A percentile compares a stretch with the other conserved stretches of the same genome.
phyloP scores from a whole-genome alignment of 1,284 basidiomycete species.

The Abortiporus biennis region DNA sequence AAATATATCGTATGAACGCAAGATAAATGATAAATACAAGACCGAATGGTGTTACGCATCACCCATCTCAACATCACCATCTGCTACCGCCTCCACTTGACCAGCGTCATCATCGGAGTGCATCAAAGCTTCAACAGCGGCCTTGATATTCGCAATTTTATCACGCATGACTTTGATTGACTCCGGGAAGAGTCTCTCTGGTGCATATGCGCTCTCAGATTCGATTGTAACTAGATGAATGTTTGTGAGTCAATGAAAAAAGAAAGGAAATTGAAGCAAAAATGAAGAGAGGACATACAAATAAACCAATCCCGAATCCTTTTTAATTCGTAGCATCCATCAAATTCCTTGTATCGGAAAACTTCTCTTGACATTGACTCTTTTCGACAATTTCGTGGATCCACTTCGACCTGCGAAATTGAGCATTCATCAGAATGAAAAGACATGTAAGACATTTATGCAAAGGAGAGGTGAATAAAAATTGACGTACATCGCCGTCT shows the following conservation, averaged over 20 bases:
- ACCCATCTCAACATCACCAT: slow-evolving; percentile 36
- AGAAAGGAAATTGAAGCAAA: neutral
- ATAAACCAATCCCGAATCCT: slow-evolving; percentile 93
- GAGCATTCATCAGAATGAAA: neutral
- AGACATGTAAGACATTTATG: neutral
- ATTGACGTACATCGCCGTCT: slow-evolving; percentile 16
- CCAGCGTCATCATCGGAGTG: slow-evolving; percentile 22
- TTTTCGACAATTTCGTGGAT: slow-evolving; percentile 64
- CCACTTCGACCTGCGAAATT: slow-evolving; percentile 40
- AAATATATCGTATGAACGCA: neutral
- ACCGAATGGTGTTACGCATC: no score
- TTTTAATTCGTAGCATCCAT: slow-evolving; percentile 78
- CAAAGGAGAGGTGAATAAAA: neutral
- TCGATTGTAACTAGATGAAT: slow-evolving; percentile 73
- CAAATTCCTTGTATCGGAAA: slow-evolving; percentile 88
- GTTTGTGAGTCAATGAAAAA: slow-evolving; percentile 2
- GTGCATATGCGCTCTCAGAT: slow-evolving; percentile 84
- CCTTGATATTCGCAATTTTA: slow-evolving; percentile 64
- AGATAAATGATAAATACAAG: no score
- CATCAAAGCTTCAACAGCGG: slow-evolving; percentile 52
- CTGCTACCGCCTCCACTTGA: slow-evolving; percentile 13
- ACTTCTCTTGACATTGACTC: slow-evolving; percentile 95
- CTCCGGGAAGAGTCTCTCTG: slow-evolving; percentile 81
- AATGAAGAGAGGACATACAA: slow-evolving; percentile 46
- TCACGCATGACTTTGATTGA: slow-evolving; percentile 78